Evolutionary conservation across 2,329 filamentous ascomycete species (phyloP), one percentile per base, ranked within the genome.

Genomic region (Aphanocladium album): DNA sequence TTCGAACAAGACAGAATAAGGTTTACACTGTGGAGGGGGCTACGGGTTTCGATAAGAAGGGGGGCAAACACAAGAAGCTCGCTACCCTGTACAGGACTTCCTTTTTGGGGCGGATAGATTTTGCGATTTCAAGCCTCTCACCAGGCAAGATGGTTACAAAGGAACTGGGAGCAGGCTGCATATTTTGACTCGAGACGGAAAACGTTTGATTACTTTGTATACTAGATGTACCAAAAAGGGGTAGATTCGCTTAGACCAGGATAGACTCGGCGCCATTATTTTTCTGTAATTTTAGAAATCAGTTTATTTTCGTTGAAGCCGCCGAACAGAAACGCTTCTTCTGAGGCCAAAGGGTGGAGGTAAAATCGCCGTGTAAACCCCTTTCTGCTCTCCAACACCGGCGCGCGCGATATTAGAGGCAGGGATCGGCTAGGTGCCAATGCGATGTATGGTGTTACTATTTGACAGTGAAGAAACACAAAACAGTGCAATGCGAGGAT

Each of bases 211-310:
- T 17, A 53, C 27, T 27, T 59, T 59, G 56, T 59, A 59, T 33
- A 59, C 2, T 52, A 53, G 27, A 33, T 59, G 49, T 59, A 51
- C 17, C 5, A 45, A 37, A 37, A 41, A 23, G 55, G 37, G 47
- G 57, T 25, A 14, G 56, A 58, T n/a, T 43, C 21, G 51, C 47
- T 19, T 58, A 59, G 57, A 59, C 57, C 27, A 51, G 57, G 57
- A 59, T 59, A 59, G 57, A 59, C 57, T 52, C 5, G 45, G 56
- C 49, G 27, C 49, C 57, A 59, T 47, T 46, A 46, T 16, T 30
- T 49, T 47, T n/a, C 6, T 49, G 30, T 25, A 23, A 39, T 53
- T 53, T 5, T 16, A 39, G 17, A 33, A 3, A 14, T 35, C 21
- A 9, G 35, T 51, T 12, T 30, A 30, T 30, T n/a, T n/a, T n/a